Conservation (phyloP, 768 basidiomycete genomes). For the Xerocomellus dryophilus region DNA sequence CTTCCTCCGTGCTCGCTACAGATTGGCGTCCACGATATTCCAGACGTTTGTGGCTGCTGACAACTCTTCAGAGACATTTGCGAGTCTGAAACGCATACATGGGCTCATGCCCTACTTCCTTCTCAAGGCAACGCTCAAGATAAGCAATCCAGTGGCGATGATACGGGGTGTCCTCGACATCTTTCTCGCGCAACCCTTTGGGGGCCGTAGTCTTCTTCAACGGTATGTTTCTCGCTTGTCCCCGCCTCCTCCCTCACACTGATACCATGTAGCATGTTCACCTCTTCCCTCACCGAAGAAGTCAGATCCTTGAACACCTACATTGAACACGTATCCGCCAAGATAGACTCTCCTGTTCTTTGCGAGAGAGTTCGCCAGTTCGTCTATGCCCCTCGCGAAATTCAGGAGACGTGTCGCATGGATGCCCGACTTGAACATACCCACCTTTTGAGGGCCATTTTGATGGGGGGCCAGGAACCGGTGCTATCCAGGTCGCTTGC, state of each 20-base stretch:
- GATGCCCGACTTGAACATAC: constrained; percentile 75
- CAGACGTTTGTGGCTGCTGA: constrained; percentile 94
- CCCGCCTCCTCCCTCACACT: not conserved
- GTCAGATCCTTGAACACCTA: constrained; percentile 81
- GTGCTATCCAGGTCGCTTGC: constrained; percentile 73
- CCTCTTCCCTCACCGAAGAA: constrained; percentile 87
- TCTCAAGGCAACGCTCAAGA: constrained; percentile 85
- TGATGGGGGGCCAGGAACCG: constrained; percentile 77
- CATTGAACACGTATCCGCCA: constrained; percentile 81
- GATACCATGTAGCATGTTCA: constrained; percentile 75
- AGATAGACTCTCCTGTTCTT: constrained; percentile 83
- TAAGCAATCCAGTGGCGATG: constrained; percentile 96
- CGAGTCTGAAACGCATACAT: constrained; percentile 87
- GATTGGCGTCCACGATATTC: constrained; percentile 94
- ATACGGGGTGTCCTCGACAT: constrained; percentile 89
- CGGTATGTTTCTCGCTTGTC: constrained; percentile 44
- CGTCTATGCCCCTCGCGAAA: constrained; percentile 83
- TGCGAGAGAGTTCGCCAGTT: constrained; percentile 87
- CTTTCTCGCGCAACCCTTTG: constrained; percentile 96
- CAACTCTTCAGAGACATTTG: constrained; percentile 84
- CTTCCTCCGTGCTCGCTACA: constrained; percentile 30
- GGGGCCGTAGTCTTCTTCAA: constrained; percentile 87
- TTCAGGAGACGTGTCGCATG: constrained; percentile 75
- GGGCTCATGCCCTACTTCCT: constrained; percentile 98
- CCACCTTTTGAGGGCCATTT: constrained; percentile 74